Evolutionary conservation across 1,284 basidiomycete species (phyloP).

Genomic region (Microbotryum violaceum): DNA sequence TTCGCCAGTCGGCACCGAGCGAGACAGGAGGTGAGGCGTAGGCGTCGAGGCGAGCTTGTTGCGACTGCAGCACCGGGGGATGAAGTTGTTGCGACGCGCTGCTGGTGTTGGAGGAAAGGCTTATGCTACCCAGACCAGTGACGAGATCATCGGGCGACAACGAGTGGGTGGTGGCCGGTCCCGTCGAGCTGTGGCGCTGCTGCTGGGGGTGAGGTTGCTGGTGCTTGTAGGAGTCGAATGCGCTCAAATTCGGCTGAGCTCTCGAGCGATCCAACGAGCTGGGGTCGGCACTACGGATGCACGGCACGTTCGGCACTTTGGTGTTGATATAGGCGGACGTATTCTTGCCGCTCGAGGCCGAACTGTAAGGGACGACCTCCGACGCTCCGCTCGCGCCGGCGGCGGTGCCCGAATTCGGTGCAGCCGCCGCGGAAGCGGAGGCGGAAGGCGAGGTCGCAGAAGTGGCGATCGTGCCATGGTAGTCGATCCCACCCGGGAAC

Average conservation of each 20-base stretch:
- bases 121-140: conserved; percentile 17
- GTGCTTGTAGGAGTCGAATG: conserved; percentile 1
- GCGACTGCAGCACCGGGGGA: background rate
- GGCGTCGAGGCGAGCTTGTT: background rate
- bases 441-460: too few relatives aligned
- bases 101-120: background rate
- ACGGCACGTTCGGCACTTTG: background rate
- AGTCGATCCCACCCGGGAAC: too few relatives aligned
- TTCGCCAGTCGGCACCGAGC: background rate
- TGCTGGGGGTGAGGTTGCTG: background rate
- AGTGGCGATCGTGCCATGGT: too few relatives aligned
- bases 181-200: conserved; percentile 2
- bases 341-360: background rate
- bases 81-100: background rate
- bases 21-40: conserved; percentile 14
- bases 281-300: background rate
- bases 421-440: too few relatives aligned
- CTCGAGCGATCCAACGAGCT: background rate
- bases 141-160: conserved; percentile 25
- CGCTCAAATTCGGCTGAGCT: background rate
- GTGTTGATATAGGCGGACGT: background rate
- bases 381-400: too few relatives aligned
- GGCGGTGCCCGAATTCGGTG: too few relatives aligned
- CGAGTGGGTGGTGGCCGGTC: background rate
- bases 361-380: background rate